Evolutionary conservation across 2,329 filamentous ascomycete species (phyloP), one percentile per base, ranked within the genome.

Genomic region (Botrytis pseudocinerea): DNA sequence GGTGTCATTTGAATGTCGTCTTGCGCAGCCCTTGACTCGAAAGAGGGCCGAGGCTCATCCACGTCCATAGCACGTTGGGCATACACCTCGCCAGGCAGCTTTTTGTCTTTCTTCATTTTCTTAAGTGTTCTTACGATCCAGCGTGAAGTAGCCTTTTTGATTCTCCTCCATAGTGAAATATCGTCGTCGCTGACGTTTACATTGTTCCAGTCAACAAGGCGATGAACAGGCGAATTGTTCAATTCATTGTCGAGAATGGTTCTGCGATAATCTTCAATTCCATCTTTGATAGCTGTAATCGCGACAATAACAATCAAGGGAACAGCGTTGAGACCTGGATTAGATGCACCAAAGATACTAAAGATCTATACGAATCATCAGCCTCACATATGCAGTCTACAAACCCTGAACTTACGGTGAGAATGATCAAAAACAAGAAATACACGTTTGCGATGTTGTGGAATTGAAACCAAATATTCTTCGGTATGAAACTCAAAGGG

Each of bases 391-490:
- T 32, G 28, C 14, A 65, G 35, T 68, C 44, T 54, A 66, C 60
- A 32, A 51, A 40, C 42, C 40, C 38, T 61, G 22, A 63, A 88
- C 95, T 87, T 91, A 98, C 96, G 80, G 92, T 91, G 74, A 99
- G 88, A 80, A 99, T 97, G 81, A 98, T 95, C 79, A 95, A 88
- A 84, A 98, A 98, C 78, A 98, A 86, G 87, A 99, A 99, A 84
- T 98, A 99, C 71, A 98, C 92, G 82, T 99, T 99, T 80, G 96
- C 96, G 79, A 99, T 92, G 81, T 98, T 98, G 84, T 99, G 95
- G 81, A 99, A 98, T 83, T 99, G 97, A 77, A 97, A 93, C 90
- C 92, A 99, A 80, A 99, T 81, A 83, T 99, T 98, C 85, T 98
- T 98, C 22, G 96, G 96, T 42, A 99, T 83, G 83, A 99, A 99